Base-by-base conservation (phyloP, 805 yeast genomes). In the Starmerella scarabaei region DNA sequence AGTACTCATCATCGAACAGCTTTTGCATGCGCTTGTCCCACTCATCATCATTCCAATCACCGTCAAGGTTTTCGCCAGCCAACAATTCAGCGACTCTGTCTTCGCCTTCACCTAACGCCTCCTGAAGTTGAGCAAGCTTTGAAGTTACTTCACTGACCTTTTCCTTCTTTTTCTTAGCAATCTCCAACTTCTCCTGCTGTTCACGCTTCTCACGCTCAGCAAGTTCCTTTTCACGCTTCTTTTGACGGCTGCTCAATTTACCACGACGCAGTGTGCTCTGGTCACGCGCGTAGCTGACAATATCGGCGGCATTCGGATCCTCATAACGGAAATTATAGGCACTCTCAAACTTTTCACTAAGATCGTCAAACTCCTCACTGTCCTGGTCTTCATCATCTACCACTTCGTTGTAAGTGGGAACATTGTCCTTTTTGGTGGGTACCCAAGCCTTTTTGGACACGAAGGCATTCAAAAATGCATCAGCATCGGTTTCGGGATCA, bases 241-340 rank as follows among this genome's bases (percentile, higher is more conserved):
- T 75, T 65, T 84, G 84, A 52, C 98, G 73, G 11, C 80, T 60
- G 50, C 77, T 73, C 44, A 76, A 69, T 37, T 75, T 76, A 17
- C 79, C 75, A 56, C 98, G 71, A 64, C 98, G 77, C 55, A 85
- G 68, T 0, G 97, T 84, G 19, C 91, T 93, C 61, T 85, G 95
- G 47, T 57, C 58, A 71, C 98, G 84, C 2, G 97, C 96, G 64
- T 88, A 91, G 15, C 93, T 79, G 16, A 86, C 79, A 59, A 91
- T 82, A 54, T 88, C 95, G 0, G 88, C 83, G 5, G 94, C 72
- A 49, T 76, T 74, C 14, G 94, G 85, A 53, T 86, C 96, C 61
- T 91, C 98, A 58, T 72, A 91, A 57, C 98, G 72, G 68, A 88
- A 88, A 55, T 91, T 91, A 63, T 86, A 88, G 0, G 94, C 95